Percentiles rank a stretch among this genome's conserved stretches.
Conservation (phyloP, 768 basidiomycete genomes). For the Guyanaporus albipodus region DNA sequence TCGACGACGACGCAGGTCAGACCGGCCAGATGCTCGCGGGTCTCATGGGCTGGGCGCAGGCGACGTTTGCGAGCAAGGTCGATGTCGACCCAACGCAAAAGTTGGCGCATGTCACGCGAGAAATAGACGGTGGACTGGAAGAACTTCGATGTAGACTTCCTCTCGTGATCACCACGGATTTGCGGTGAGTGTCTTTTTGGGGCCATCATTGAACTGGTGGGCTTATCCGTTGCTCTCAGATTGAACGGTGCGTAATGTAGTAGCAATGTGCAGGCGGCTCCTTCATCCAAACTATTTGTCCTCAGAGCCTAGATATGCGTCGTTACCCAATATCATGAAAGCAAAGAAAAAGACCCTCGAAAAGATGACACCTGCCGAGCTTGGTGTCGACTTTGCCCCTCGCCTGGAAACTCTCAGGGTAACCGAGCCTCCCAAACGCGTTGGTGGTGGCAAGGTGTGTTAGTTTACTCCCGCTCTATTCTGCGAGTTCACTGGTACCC, state of each 20-base stretch:
- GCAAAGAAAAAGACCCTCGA: constrained; percentile 99
- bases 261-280: neutral
- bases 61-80: constrained; percentile 89
- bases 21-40: constrained; percentile 98
- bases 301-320: constrained; percentile 92
- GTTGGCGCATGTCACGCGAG: constrained; percentile 71
- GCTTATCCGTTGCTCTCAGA: constrained; percentile 33
- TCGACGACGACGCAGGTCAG: constrained; percentile 94
- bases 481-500: neutral
- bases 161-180: constrained; percentile 85
- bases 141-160: constrained; percentile 78
- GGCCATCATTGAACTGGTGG: neutral
- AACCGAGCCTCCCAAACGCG: constrained; percentile 82
- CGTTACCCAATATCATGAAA: constrained; percentile 97
- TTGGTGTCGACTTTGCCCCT: constrained; percentile 81
- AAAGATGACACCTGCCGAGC: constrained; percentile 72
- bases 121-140: constrained; percentile 93
- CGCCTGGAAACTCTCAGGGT: constrained; percentile 84
- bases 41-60: constrained; percentile 87
- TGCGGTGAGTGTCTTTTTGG: constrained; percentile 54
- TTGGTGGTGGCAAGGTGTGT: constrained; percentile 84
- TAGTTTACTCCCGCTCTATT: neutral
- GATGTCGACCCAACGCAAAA: constrained; percentile 62
- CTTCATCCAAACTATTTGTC: neutral
- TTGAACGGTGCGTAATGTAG: constrained; percentile 57